These are phyloP conservation scores for Nitzschia sp. DNA, from an alignment of 108 stramenopile species.

Conservation along the genomic window DNA sequence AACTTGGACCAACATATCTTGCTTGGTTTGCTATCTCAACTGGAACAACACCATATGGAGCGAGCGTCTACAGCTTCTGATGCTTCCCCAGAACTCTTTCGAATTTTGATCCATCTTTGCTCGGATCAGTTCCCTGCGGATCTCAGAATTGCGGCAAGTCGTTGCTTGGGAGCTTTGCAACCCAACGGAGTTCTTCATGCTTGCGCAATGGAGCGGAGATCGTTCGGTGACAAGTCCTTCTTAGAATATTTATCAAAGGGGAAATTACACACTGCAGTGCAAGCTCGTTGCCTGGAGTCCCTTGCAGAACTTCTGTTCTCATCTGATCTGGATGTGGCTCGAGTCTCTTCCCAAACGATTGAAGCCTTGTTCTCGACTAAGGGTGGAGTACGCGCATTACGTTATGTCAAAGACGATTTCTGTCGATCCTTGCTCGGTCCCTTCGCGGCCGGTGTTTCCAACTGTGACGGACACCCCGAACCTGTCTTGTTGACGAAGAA, in stretches of 20 bases:
- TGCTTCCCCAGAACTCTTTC: background rate
- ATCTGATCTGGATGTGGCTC: slow-evolving; percentile 36
- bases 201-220: background rate
- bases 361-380: slow-evolving; percentile 45
- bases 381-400: slow-evolving; percentile 23
- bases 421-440: slow-evolving; percentile 17
- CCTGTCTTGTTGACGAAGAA: slow-evolving; percentile 2
- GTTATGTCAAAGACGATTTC: background rate
- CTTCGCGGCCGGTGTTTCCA: slow-evolving; percentile 6
- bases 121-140: background rate
- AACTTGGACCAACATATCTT: slow-evolving; percentile 19
- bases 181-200: background rate
- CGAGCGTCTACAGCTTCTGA: background rate
- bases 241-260: background rate
- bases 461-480: background rate
- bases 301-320: slow-evolving; percentile 46
- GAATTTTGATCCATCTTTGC: slow-evolving; percentile 11
- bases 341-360: slow-evolving; percentile 55
- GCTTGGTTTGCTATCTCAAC: background rate
- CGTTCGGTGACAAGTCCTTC: background rate
- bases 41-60: background rate
- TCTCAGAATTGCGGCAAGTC: slow-evolving; percentile 40
- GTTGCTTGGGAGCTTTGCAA: slow-evolving; percentile 48
- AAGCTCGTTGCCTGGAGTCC: slow-evolving; percentile 34
- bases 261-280: background rate